These are phyloP conservation scores for Isochrysis galbana DNA, from an alignment of 78 protist genomes.

Conservation along the genomic window DNA sequence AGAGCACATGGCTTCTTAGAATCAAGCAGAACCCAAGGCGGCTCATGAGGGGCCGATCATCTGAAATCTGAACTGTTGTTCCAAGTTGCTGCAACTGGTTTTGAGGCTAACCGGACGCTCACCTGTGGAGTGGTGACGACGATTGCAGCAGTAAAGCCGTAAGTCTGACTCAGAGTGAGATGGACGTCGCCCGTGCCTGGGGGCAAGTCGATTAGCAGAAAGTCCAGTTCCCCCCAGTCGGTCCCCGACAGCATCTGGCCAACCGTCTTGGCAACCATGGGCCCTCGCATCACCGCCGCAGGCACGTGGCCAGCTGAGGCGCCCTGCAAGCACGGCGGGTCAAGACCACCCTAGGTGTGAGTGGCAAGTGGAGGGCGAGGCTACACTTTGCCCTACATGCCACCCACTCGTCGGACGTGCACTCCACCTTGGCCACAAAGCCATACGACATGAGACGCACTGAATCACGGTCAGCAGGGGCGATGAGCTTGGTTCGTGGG, in stretches of 20 bases:
- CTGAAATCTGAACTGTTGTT: too few species aligned
- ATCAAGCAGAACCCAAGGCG: too few species aligned
- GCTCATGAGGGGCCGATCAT: too few species aligned
- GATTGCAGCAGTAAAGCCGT: slow-evolving; percentile 49
- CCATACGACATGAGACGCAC: slow-evolving; percentile 35
- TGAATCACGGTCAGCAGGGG: not conserved
- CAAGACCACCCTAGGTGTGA: too few species aligned
- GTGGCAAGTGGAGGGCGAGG: too few species aligned
- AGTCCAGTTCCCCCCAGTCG: slow-evolving; percentile 89
- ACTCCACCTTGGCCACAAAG: not conserved
- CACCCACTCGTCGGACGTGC: too few species aligned
- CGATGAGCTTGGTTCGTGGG: not conserved
- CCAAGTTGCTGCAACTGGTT: too few species aligned
- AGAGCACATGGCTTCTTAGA: not conserved
- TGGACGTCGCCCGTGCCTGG: slow-evolving; percentile 98
- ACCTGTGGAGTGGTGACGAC: slow-evolving; percentile 56
- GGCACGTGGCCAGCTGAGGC: not conserved
- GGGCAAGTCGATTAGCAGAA: slow-evolving; percentile 90
- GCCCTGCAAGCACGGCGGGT: not conserved
- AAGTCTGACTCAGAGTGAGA: slow-evolving; percentile 80
- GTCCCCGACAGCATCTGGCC: slow-evolving; percentile 60
- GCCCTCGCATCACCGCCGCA: slow-evolving; percentile 46
- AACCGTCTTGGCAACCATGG: not conserved
- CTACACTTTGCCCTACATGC: too few species aligned
- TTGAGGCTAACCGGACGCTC: too few species aligned